Base-by-base conservation (phyloP, 2,329 filamentous ascomycete genomes). In the Paramyrothecium sp. region DNA sequence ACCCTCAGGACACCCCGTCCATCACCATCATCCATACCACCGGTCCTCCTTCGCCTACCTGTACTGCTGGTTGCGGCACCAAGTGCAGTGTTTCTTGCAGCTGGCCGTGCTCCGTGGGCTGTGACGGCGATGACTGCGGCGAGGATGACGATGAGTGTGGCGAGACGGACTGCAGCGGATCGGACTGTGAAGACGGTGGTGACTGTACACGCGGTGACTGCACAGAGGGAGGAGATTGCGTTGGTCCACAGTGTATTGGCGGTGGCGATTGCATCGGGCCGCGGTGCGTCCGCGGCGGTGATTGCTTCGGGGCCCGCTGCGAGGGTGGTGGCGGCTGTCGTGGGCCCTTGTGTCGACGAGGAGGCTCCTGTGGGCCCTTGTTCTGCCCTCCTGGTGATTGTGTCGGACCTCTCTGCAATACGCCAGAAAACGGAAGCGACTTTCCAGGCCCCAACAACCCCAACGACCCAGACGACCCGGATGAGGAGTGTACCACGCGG, bases 311-410 rank as follows among this genome's bases (percentile, higher is more conserved):
- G 4, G 51, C 55, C 13, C 8, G 38, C 3, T 58, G 57, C 23
- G 23, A 56, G 21, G 30, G 34, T 17, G 57, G 57, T 13, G 58
- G 58, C 20, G 58, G 53, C 21, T 59, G 58, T 52, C 44, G 41
- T 12, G 56, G 56, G 7, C 47, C 47, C 19, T 50, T 50, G 13
- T 50, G 48, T 23, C 12, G 48, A 12, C 48, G 48, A 19, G 46
- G 46, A 48, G 46, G 46, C 46, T 48, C 46, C 17, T 48, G 46
- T 21, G 46, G 48, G 12, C 48, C 21, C 23, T 23, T 48, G 44
- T 48, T 48, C 20, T 48, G 44, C 44, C 20, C 44, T 21, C 20
- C 44, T 48, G 44, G 44, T 17, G 23, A 50, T 21, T 48, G 46
- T 48, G 20, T 48, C 20, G 46, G 46, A 23, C 48, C 21, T 50